Percentiles rank a stretch among this genome's conserved stretches.
Evolutionary conservation across 176 grass and related monocot genomes (phyloP).

Genomic region (Zizania latifolia): DNA sequence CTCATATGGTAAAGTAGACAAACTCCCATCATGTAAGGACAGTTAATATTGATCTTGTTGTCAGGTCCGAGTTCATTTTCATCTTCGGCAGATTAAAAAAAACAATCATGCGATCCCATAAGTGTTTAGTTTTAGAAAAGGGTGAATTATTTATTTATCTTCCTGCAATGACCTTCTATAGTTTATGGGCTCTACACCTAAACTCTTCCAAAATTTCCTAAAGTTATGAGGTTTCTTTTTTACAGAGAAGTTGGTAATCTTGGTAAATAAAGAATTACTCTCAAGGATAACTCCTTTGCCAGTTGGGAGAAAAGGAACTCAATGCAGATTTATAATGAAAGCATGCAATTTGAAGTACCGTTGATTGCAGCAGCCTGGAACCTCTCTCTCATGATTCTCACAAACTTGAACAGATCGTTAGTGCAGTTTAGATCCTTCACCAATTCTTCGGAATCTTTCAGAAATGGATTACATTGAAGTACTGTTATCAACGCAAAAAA

Average conservation of each 20-base stretch:
- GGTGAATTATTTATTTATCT: not conserved
- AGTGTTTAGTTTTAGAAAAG: not conserved
- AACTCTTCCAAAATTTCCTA: too few relatives aligned
- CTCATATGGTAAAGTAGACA: not conserved
- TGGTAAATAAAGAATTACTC: not conserved
- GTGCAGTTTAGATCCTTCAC: slow-evolving; percentile 63
- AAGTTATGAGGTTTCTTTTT: too few relatives aligned
- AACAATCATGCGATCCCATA: too few relatives aligned
- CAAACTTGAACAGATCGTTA: slow-evolving; percentile 80
- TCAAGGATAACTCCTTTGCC: not conserved
- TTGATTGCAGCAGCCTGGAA: slow-evolving; percentile 41
- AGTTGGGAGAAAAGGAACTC: not conserved
- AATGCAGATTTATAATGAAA: not conserved
- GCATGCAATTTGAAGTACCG: slow-evolving; percentile 39
- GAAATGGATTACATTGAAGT: slow-evolving; percentile 48
- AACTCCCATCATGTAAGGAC: not conserved
- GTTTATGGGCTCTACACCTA: not conserved
- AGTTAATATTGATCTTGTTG: not conserved
- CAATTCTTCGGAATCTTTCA: slow-evolving; percentile 58
- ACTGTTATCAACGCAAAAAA: slow-evolving; percentile 40
- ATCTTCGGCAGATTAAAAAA: not conserved
- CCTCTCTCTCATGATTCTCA: slow-evolving; percentile 73
- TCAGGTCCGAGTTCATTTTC: not conserved
- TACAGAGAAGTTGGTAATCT: not conserved
- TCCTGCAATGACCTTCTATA: not conserved